phyloP scores from a whole-genome alignment of 108 stramenopile species.

The Cyclotella sp. region DNA sequence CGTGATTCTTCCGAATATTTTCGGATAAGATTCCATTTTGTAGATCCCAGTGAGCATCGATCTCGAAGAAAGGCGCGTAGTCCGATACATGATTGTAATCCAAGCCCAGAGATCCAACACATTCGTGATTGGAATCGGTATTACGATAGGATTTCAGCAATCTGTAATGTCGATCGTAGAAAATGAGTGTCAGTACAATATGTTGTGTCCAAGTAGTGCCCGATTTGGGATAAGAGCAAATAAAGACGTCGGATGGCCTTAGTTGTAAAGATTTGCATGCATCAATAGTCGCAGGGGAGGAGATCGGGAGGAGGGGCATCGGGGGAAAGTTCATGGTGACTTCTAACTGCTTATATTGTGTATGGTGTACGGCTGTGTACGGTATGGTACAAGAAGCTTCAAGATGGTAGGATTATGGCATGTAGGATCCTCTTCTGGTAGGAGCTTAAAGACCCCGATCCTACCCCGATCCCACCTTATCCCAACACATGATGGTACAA shows the following conservation, averaged over 20 bases:
- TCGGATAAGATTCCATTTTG: constrained; percentile 12
- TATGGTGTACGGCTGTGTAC: no score
- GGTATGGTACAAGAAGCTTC: no score
- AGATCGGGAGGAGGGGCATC: constrained; percentile 63
- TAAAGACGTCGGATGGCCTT: constrained; percentile 54
- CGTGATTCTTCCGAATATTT: constrained; percentile 33
- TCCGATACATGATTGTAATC: constrained; percentile 62
- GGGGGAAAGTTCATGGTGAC: constrained; percentile 21
- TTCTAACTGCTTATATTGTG: no score
- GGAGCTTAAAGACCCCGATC: no score
- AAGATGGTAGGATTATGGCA: no score
- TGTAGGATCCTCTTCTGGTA: no score
- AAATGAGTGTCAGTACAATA: constrained; percentile 60
- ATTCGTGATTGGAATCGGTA: background rate
- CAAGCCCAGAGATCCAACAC: background rate
- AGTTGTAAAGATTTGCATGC: constrained; percentile 46
- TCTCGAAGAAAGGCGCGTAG: constrained; percentile 76
- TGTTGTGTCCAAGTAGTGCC: constrained; percentile 86
- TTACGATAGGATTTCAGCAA: background rate
- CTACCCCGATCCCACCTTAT: no score
- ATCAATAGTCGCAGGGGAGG: constrained; percentile 50
- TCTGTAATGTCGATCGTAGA: constrained; percentile 30
- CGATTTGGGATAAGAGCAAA: constrained; percentile 72
- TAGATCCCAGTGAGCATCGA: constrained; percentile 61
- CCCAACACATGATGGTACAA: no score